Conservation (phyloP, 2,329 filamentous ascomycete genomes). For the Dactylonectria estremocensis region DNA sequence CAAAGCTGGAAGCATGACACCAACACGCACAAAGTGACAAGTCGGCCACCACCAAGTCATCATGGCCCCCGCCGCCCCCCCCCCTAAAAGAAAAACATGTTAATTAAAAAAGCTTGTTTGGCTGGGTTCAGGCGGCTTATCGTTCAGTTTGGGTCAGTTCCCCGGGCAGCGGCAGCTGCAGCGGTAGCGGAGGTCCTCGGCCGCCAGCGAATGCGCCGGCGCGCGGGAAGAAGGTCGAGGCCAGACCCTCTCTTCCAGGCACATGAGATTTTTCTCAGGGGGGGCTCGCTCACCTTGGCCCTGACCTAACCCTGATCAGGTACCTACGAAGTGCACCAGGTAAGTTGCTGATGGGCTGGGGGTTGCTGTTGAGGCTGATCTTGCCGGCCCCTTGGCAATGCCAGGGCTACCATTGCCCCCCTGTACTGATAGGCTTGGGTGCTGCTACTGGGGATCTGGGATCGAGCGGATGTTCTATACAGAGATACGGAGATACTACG, state of each 20-base stretch:
- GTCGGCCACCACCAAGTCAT: neutral
- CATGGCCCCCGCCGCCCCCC: no score
- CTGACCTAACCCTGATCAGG: neutral
- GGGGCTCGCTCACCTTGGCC: neutral
- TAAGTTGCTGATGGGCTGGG: neutral
- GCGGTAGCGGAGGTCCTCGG: neutral
- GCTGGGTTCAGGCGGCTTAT: slow-evolving; percentile 14
- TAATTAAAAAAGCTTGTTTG: slow-evolving; percentile 20
- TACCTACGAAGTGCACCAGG: neutral
- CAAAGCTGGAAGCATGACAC: neutral
- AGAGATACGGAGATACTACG: neutral
- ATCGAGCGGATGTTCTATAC: neutral
- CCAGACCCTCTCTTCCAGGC: neutral
- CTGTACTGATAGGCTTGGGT: neutral
- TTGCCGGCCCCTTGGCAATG: neutral
- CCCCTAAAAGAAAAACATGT: neutral
- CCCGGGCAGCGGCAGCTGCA: slow-evolving; percentile 20
- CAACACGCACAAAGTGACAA: slow-evolving; percentile 5
- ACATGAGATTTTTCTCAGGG: neutral
- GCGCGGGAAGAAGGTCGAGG: slow-evolving; percentile 1
- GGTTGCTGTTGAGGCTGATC: neutral
- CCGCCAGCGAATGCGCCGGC: neutral
- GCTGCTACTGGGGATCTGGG: neutral
- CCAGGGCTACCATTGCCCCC: neutral
- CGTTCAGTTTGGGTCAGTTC: slow-evolving; percentile 24